Evolutionary conservation across 805 yeast genomes (phyloP).

Genomic region (Torulaspora quercuum): DNA sequence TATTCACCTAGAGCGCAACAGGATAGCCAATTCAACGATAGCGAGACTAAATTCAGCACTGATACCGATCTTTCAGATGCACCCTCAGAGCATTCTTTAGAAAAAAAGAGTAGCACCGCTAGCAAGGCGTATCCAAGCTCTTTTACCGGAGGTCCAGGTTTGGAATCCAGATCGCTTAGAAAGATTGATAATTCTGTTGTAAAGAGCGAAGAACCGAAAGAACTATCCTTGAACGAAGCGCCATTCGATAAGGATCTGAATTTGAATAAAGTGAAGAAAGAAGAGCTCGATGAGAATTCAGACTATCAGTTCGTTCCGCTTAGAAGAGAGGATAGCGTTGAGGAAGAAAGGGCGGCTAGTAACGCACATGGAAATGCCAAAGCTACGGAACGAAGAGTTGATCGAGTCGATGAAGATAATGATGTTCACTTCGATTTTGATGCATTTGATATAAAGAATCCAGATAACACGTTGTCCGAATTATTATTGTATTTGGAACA

Average conservation of each 20-base stretch:
- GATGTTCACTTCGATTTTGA: constrained; percentile 58
- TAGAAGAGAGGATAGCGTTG: constrained; percentile 4
- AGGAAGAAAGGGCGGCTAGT: background rate
- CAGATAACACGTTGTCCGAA: constrained; percentile 84
- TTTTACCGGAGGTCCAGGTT: background rate
- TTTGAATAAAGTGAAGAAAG: background rate
- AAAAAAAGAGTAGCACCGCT: background rate
- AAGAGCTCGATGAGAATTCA: constrained; percentile 10
- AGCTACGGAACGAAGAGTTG: constrained; percentile 1
- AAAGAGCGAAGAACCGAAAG: background rate
- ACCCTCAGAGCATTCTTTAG: constrained; percentile 1
- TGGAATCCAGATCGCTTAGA: background rate
- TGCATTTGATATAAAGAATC: constrained; percentile 75
- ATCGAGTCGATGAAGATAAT: constrained; percentile 14
- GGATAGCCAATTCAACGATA: constrained; percentile 3
- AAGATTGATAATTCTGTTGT: too few species aligned
- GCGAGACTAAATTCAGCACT: constrained; percentile 4
- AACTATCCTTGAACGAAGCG: constrained; percentile 1
- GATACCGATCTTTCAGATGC: constrained; percentile 7
- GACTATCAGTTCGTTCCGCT: constrained; percentile 21
- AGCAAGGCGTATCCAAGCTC: background rate
- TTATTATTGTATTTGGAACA: constrained; percentile 83
- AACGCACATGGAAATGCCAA: background rate
- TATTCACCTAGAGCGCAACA: constrained; percentile 9
- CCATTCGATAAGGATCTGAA: constrained; percentile 6